These are phyloP conservation scores for Talaromyces piceae DNA, from an alignment of 2,329 filamentous ascomycete species.

Conservation along the genomic window DNA sequence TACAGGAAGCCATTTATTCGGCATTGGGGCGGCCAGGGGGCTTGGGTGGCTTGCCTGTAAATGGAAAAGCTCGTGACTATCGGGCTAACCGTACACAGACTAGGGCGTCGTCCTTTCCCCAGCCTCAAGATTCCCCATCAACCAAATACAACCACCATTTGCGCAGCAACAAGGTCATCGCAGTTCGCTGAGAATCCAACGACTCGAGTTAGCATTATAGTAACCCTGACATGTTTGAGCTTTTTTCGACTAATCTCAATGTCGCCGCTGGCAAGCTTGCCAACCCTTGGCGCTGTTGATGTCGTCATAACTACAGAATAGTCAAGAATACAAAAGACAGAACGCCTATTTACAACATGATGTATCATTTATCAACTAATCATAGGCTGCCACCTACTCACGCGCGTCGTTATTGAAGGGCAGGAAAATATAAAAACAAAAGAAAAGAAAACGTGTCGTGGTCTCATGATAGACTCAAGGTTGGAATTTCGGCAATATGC, in stretches of 20 bases:
- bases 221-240: too few relatives aligned
- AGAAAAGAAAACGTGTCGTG: background rate
- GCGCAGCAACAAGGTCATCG: too few relatives aligned
- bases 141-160: too few relatives aligned
- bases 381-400: background rate
- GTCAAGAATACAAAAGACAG: background rate
- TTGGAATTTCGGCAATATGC: conserved; percentile 40
- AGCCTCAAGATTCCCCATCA: background rate
- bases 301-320: background rate
- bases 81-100: background rate
- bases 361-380: background rate
- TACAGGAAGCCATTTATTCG: too few relatives aligned
- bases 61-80: background rate
- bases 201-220: too few relatives aligned
- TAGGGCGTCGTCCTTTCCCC: background rate
- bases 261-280: background rate
- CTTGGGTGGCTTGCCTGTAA: conserved; percentile 1
- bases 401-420: too few relatives aligned
- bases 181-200: too few relatives aligned
- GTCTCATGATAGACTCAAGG: conserved; percentile 6
- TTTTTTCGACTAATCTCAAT: too few relatives aligned
- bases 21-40: background rate
- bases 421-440: too few relatives aligned
- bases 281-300: background rate
- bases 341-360: background rate